phyloP scores from a whole-genome alignment of 345 rosid genomes.

The Pugionium cornutum region DNA sequence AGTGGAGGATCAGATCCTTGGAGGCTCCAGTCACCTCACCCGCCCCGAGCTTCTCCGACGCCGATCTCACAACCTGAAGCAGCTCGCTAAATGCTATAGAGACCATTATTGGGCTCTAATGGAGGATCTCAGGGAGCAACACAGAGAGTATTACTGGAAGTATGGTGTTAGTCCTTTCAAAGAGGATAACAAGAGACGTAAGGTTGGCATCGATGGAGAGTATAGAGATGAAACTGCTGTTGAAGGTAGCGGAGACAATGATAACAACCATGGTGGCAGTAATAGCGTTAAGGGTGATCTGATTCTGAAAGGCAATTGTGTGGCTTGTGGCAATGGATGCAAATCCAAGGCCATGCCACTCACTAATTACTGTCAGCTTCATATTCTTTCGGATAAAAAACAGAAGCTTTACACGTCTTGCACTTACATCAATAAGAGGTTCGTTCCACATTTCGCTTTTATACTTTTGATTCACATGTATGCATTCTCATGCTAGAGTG shows the following conservation, averaged over 20 bases:
- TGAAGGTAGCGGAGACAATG: constrained; percentile 51
- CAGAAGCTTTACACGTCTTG: constrained; percentile 95
- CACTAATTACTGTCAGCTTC: constrained; percentile 78
- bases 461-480: too few species aligned
- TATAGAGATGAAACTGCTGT: constrained; percentile 22
- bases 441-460: not conserved
- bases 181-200: constrained; percentile 43
- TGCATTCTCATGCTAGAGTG: too few species aligned
- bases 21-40: constrained; percentile 63
- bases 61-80: constrained; percentile 58
- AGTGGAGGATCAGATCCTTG: constrained; percentile 47
- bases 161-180: constrained; percentile 61
- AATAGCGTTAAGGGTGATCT: not conserved
- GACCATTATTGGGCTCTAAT: constrained; percentile 62
- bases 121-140: constrained; percentile 60
- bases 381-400: constrained; percentile 78
- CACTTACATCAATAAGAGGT: constrained; percentile 76
- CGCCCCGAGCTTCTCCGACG: constrained; percentile 74
- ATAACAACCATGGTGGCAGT: constrained; percentile 16
- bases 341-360: constrained; percentile 84
- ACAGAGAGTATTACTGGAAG: constrained; percentile 63
- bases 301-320: constrained; percentile 45
- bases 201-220: constrained; percentile 9
- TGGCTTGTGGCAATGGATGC: constrained; percentile 63
- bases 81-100: constrained; percentile 53